Evolutionary conservation across 2,329 filamentous ascomycete genomes (phyloP).

Genomic region (Zymoseptoria passerinii): DNA sequence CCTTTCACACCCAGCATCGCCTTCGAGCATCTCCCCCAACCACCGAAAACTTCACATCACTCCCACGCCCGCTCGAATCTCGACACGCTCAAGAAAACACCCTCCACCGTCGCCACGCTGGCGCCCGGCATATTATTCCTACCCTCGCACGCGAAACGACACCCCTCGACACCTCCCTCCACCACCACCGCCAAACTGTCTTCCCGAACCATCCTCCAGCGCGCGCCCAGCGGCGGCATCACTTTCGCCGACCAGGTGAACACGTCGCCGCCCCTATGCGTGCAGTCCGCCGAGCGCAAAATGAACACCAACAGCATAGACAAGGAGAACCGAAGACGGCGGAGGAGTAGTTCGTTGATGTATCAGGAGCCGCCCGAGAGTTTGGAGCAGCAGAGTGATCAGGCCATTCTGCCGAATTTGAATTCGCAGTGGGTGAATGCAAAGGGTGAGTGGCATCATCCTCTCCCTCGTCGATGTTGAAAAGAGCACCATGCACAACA

Average conservation of each 20-base stretch:
- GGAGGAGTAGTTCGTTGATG: constrained; percentile 95
- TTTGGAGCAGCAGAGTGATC: constrained; percentile 94
- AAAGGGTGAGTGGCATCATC: constrained; percentile 59
- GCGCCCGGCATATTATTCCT: constrained; percentile 22
- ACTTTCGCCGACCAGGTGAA: constrained; percentile 81
- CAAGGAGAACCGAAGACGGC: constrained; percentile 52
- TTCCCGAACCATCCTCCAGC: constrained; percentile 72
- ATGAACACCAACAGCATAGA: constrained; percentile 50
- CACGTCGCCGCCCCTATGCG: constrained; percentile 18
- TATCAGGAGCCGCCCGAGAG: constrained; percentile 96
- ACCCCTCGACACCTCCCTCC: constrained; percentile 15
- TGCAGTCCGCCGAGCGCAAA: constrained; percentile 29
- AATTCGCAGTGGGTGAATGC: constrained; percentile 99
- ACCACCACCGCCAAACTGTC: constrained; percentile 95
- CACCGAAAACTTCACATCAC: background rate
- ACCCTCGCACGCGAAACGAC: constrained; percentile 13
- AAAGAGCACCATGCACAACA: constrained; percentile 3
- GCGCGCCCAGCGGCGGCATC: constrained; percentile 53
- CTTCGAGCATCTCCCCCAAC: background rate
- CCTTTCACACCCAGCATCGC: background rate
- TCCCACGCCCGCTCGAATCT: background rate
- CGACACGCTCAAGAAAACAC: background rate
- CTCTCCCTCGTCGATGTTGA: background rate
- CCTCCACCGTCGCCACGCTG: constrained; percentile 17
- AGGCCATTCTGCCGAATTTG: constrained; percentile 85